Evolutionary conservation across 352 stramenopile genomes (phyloP).

Genomic region (Phytophthora chlamydospora): DNA sequence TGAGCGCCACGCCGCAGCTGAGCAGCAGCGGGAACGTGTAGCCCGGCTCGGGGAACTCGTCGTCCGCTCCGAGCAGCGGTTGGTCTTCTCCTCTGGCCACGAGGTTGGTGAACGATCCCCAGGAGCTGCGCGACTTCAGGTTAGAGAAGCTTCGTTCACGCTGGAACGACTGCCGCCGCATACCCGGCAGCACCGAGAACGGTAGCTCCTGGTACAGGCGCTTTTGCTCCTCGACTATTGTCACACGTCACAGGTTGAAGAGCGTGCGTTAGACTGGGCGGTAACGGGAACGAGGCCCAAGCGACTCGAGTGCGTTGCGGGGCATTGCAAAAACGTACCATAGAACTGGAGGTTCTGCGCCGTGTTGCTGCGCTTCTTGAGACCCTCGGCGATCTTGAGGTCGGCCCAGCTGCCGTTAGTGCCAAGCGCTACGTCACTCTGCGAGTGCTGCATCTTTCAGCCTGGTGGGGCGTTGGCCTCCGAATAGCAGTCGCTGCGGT

Average conservation of each 20-base stretch:
- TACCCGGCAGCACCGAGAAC: conserved; percentile 72
- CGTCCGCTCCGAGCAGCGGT: conserved; percentile 56
- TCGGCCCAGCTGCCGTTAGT: conserved; percentile 72
- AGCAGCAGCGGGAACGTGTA: conserved; percentile 72
- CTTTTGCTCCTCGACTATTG: conserved; percentile 72
- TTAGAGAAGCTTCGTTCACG: conserved; percentile 75
- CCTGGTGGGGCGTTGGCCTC: background rate
- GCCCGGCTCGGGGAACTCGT: conserved; percentile 68
- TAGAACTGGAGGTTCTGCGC: conserved; percentile 83
- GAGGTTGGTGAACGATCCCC: conserved; percentile 62
- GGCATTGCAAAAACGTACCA: conserved; percentile 39
- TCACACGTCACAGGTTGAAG: conserved; percentile 26
- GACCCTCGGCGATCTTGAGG: conserved; percentile 67
- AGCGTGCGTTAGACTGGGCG: conserved; percentile 3
- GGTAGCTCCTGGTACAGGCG: conserved; percentile 76
- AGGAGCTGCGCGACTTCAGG: conserved; percentile 64
- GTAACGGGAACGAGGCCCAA: background rate
- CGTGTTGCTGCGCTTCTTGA: conserved; percentile 82
- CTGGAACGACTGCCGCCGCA: conserved; percentile 77
- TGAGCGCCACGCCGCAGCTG: conserved; percentile 71
- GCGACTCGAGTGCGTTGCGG: background rate
- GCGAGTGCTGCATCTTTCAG: conserved; percentile 66
- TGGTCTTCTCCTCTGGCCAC: conserved; percentile 73
- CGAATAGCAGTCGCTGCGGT: background rate
- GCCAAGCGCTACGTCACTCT: conserved; percentile 71